phyloP scores from a whole-genome alignment of 192 early-diverging fungal genomes.

The Geranomyces variabilis region DNA sequence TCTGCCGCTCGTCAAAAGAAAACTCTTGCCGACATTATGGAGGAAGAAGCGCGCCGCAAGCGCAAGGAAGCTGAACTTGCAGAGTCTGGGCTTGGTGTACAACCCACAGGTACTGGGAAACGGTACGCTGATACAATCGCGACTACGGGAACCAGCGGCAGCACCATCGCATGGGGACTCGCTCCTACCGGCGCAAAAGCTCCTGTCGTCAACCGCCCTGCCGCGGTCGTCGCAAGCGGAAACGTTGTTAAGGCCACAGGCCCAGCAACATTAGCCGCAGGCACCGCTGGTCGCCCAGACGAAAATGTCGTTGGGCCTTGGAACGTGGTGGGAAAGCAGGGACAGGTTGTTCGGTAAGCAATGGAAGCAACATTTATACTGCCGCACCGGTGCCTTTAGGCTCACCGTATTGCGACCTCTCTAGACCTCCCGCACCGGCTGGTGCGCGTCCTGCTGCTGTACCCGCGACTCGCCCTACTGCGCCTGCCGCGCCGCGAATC shows the following conservation, averaged over 20 bases:
- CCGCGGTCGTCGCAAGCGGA: constrained; percentile 35
- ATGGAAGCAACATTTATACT: too few species aligned
- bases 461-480: constrained; percentile 20
- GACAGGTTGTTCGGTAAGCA: constrained; percentile 29
- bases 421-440: constrained; percentile 19
- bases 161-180: constrained; percentile 20
- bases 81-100: not conserved
- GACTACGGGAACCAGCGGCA: not conserved
- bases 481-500: constrained; percentile 13
- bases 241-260: constrained; percentile 35
- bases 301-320: constrained; percentile 33
- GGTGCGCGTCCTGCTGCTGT: constrained; percentile 1
- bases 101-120: constrained; percentile 35
- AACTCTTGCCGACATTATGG: constrained; percentile 54
- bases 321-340: constrained; percentile 56
- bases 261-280: not conserved
- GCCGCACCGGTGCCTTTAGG: too few species aligned
- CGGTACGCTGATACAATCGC: constrained; percentile 47
- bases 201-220: constrained; percentile 15
- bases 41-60: constrained; percentile 50
- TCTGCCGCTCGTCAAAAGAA: constrained; percentile 27
- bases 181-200: constrained; percentile 11
- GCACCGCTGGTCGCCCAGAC: constrained; percentile 17
- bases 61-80: constrained; percentile 36
- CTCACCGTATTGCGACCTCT: too few species aligned